Percentiles rank a stretch among this genome's conserved stretches.
phyloP scores from a whole-genome alignment of 305 asterid genomes.

The Plantago lanceolata region DNA sequence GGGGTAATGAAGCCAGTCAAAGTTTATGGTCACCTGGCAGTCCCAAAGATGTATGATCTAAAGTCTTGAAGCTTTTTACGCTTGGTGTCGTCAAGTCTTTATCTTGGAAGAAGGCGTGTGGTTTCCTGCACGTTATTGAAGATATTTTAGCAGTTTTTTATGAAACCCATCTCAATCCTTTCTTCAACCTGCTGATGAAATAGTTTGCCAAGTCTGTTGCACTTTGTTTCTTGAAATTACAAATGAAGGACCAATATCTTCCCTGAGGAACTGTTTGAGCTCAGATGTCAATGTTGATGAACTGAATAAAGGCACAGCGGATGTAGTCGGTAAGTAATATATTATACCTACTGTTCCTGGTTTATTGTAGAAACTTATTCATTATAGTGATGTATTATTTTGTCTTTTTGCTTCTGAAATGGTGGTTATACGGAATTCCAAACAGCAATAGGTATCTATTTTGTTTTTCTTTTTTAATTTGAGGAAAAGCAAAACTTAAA shows the following conservation, averaged over 20 bases:
- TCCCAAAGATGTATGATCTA: slow-evolving; percentile 34
- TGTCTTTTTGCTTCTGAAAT: no score
- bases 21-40: slow-evolving; percentile 33
- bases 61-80: slow-evolving; percentile 56
- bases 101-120: slow-evolving; percentile 75
- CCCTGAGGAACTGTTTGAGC: slow-evolving; percentile 25
- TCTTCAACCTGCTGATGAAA: slow-evolving; percentile 69
- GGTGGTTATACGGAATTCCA: no score
- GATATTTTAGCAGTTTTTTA: slow-evolving; percentile 81
- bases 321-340: slow-evolving; percentile 55
- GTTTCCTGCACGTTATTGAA: slow-evolving; percentile 81
- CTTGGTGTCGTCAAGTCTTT: slow-evolving; percentile 41
- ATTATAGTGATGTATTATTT: no score
- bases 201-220: slow-evolving; percentile 69
- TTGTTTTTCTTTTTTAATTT: no score
- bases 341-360: no score
- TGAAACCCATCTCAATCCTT: slow-evolving; percentile 62
- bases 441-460: no score
- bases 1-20: slow-evolving; percentile 33
- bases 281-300: slow-evolving; percentile 30
- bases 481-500: no score
- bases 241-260: slow-evolving; percentile 28
- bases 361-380: no score
- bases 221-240: slow-evolving; percentile 42
- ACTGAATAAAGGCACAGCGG: slow-evolving; percentile 36